Evolutionary conservation across 2,329 filamentous ascomycete species (phyloP), one percentile per base, ranked within the genome.

Genomic region (Colletotrichum brevisporum): DNA sequence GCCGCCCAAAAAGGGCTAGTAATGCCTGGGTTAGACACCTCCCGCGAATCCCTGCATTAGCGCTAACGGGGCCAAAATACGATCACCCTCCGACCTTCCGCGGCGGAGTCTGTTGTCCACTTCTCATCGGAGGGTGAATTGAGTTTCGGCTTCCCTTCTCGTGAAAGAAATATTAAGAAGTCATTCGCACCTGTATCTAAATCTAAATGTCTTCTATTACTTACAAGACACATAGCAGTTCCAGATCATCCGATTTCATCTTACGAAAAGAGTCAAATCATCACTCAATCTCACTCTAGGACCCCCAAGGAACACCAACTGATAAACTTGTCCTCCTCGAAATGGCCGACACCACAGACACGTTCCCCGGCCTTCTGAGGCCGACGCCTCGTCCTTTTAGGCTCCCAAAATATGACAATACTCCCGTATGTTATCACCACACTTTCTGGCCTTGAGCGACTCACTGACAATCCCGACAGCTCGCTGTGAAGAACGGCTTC

Each of bases 401-500:
- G 18, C 52, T 27, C n/a, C 41, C 50, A 8, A n/a, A 36, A 27
- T 53, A 41, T 18, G 61, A 61, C 21, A 21, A 13, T 15, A 26
- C 47, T 41, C 31, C 41, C 13, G 63, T 66, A 6, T 43, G 56
- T 26, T 15, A 26, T n/a, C 24, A 9, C 21, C 5, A 16, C 4
- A 16, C n/a, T 5, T 27, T 18, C 26, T 18, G 21, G n/a, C 18
- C 24, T 13, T 27, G 21, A n/a, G 6, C 18, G 21, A 31, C 6
- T 16, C 26, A 2, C 27, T 48, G 3, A 31, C 10, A 12, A 8
- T 26, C 13, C 3, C 6, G 15, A 13, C n/a, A 63, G 64, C 36
- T 63, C 3, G 12, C 63, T 18, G 26, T 78, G 52, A 82, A 82
- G 70, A 76, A 82, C 54, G 62, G 74, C 9, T 75, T 84, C 62